Conservation (phyloP, 73 alveolate genomes). For the Uronychia binucleata region DNA sequence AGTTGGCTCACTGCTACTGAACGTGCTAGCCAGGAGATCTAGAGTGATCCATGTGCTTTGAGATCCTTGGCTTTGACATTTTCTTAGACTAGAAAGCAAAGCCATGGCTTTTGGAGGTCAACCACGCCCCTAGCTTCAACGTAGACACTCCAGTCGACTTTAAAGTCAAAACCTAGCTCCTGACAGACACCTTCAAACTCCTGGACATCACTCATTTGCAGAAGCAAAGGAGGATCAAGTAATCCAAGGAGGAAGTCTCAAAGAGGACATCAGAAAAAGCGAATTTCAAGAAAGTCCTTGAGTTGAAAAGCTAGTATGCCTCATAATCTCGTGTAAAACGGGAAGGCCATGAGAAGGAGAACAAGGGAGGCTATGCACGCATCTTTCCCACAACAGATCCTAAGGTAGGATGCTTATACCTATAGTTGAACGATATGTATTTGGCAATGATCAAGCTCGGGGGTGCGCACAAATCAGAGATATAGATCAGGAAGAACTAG, state of each 20-base stretch:
- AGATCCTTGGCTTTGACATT: conserved; percentile 29
- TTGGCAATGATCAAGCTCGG: not conserved
- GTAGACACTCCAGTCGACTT: conserved; percentile 75
- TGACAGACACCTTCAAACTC: conserved; percentile 3
- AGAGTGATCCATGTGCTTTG: conserved; percentile 28
- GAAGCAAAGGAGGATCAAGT: not conserved
- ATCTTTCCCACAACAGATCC: too few relatives aligned
- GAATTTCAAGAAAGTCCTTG: not conserved
- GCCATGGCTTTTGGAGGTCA: conserved; percentile 41
- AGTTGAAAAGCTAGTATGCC: not conserved
- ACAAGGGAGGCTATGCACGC: not conserved
- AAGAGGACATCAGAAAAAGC: not conserved
- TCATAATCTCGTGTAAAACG: not conserved
- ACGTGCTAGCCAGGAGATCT: conserved; percentile 24
- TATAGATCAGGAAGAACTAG: not conserved
- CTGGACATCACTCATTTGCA: not conserved
- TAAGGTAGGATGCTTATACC: not conserved
- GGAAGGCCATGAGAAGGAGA: not conserved
- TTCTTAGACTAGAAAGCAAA: conserved; percentile 15
- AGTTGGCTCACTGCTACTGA: conserved; percentile 11
- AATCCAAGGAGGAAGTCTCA: not conserved
- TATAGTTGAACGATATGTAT: not conserved
- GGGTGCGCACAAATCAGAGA: not conserved
- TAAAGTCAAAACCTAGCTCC: conserved; percentile 69
- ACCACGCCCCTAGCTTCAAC: conserved; percentile 76